Evolutionary conservation across 805 yeast species (phyloP).

Genomic region (Teunomyces kruisii): DNA sequence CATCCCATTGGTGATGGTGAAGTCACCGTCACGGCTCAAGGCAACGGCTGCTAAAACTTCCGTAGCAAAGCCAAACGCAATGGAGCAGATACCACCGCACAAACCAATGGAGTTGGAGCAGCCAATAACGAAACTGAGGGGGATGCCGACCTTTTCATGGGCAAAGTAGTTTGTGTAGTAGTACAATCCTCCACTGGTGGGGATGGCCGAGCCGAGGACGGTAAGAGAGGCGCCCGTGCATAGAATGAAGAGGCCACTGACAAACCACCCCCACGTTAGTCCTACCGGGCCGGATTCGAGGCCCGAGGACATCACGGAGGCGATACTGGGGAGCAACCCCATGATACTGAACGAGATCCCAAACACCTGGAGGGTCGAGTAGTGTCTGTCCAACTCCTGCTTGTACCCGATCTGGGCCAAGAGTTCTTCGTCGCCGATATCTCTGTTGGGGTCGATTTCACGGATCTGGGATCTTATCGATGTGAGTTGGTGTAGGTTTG

Average conservation of each 20-base stretch:
- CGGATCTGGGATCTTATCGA: slow-evolving; percentile 6
- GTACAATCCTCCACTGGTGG: slow-evolving; percentile 75
- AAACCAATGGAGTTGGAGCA: slow-evolving; percentile 67
- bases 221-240: slow-evolving; percentile 63
- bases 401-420: slow-evolving; percentile 65
- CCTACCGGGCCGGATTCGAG: slow-evolving; percentile 64
- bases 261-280: slow-evolving; percentile 72
- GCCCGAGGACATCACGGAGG: slow-evolving; percentile 54
- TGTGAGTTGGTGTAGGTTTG: slow-evolving; percentile 2
- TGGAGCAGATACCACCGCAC: slow-evolving; percentile 64
- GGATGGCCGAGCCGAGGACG: slow-evolving; percentile 65
- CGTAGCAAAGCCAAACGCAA: slow-evolving; percentile 66
- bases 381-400: slow-evolving; percentile 63
- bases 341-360: slow-evolving; percentile 72
- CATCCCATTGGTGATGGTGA: slow-evolving; percentile 51
- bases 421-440: slow-evolving; percentile 26
- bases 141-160: slow-evolving; percentile 51
- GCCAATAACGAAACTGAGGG: slow-evolving; percentile 63
- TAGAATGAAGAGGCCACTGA: slow-evolving; percentile 55
- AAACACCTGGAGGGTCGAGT: slow-evolving; percentile 61
- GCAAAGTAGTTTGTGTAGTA: slow-evolving; percentile 69
- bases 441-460: slow-evolving; percentile 6
- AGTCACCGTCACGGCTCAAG: slow-evolving; percentile 53
- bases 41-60: slow-evolving; percentile 60
- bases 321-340: slow-evolving; percentile 67